These are phyloP conservation scores for Microbotryum scabiosae DNA, from an alignment of 1,284 basidiomycete species.

Conservation along the genomic window DNA sequence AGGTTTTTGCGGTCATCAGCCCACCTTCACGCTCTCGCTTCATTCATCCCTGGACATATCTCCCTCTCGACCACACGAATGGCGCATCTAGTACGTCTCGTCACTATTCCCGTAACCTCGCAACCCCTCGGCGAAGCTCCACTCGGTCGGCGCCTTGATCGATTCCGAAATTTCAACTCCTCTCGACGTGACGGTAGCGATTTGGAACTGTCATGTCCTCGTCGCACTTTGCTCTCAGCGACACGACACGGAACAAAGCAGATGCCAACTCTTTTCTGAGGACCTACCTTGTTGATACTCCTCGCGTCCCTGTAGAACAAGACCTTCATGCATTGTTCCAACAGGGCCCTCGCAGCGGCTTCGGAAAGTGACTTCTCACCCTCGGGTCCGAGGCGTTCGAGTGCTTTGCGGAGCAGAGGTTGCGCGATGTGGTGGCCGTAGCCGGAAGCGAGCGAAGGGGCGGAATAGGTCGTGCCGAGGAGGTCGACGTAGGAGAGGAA, in stretches of 20 bases:
- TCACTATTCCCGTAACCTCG: conserved; percentile 49
- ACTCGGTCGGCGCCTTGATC: conserved; percentile 64
- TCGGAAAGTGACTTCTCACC: conserved; percentile 64
- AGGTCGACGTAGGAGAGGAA: conserved; percentile 93
- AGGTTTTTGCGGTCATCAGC: neutral
- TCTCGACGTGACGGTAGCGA: conserved; percentile 70
- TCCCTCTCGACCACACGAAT: neutral
- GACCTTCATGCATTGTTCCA: conserved; percentile 85
- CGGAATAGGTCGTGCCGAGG: conserved; percentile 89
- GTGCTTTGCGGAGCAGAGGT: conserved; percentile 80
- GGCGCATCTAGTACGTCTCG: conserved; percentile 17
- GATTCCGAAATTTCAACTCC: conserved; percentile 78
- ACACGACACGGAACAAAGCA: neutral
- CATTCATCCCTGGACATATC: no score
- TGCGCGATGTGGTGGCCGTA: conserved; percentile 93
- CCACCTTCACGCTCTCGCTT: neutral
- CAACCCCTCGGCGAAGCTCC: conserved; percentile 87
- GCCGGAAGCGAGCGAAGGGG: conserved; percentile 92
- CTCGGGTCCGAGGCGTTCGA: conserved; percentile 49
- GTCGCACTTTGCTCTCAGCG: neutral
- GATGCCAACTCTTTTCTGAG: neutral
- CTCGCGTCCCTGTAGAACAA: conserved; percentile 95
- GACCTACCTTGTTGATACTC: conserved; percentile 81
- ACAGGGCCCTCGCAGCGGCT: conserved; percentile 66
- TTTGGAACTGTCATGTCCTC: conserved; percentile 66